Evolutionary conservation across 2,329 filamentous ascomycete species (phyloP), one percentile per base, ranked within the genome.

Genomic region (Fusarium torreyae): DNA sequence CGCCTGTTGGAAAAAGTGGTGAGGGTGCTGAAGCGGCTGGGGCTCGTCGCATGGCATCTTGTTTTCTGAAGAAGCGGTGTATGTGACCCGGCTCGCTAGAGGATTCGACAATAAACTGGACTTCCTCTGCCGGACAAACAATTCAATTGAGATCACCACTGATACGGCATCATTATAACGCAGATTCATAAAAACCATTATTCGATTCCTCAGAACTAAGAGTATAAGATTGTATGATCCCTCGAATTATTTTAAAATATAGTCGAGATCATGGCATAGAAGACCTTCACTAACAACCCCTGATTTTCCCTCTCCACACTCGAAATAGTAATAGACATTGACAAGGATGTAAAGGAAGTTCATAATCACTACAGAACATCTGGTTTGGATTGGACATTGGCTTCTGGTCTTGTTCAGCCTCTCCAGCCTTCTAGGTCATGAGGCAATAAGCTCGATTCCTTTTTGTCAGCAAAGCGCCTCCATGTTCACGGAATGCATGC

Each of bases 61-160:
- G 18, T 39, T 44, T 36, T 50, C 48, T 40, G 42, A 69, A 70
- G 62, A 70, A 67, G 66, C 66, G 66, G 66, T 69, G 66, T 69
- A 69, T 40, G 31, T 39, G 38, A 57, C 49, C 22, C 4, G 28
- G 28, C 28, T 31, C 28, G 28, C 22, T 24, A 24, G 22, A 24
- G 22, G 22, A 24, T 24, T 7, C 22, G 22, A 24, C 22, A 24
- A 24, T 24, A 24, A 24, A 6, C 22, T 24, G 22, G 22, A 24
- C 22, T 24, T 24, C 22, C 22, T 24, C 7, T 5, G 22, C 22
- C 22, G 5, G 7, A 24, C 7, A 24, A 24, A 24, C 7, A 24
- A 24, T 24, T 24, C 22, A 24, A 24, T 24, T 24, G 22, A 24
- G 22, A 24, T 24, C 22, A 24, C 22, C 22, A 24, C 18, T 20